phyloP scores from a whole-genome alignment of 441 rosid genomes.

The Bruguiera hainesii region DNA sequence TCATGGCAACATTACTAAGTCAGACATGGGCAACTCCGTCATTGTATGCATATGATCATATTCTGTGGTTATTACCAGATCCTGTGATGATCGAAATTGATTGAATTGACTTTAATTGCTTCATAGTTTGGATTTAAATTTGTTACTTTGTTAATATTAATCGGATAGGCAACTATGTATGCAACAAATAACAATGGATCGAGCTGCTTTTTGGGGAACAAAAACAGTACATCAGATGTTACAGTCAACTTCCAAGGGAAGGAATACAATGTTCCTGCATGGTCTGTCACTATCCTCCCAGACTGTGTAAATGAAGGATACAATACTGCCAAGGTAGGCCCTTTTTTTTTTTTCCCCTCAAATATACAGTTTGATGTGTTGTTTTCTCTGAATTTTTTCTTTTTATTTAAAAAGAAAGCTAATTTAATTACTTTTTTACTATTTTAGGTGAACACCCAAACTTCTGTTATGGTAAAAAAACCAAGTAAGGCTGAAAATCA shows the following conservation, averaged over 20 bases:
- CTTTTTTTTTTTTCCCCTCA: too few species aligned
- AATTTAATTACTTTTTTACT: not conserved
- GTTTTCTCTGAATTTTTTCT: not conserved
- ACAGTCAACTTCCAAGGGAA: conserved; percentile 29
- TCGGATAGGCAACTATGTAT: conserved; percentile 38
- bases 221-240: conserved; percentile 34
- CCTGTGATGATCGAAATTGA: too few species aligned
- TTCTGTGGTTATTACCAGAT: too few species aligned
- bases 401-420: not conserved
- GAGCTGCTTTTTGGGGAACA: conserved; percentile 53
- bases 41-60: conserved; percentile 21
- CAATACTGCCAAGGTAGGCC: conserved; percentile 53
- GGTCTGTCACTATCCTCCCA: conserved; percentile 59
- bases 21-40: conserved; percentile 36
- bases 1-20: conserved; percentile 33
- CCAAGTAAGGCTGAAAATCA: conserved; percentile 41
- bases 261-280: conserved; percentile 40
- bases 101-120: too few species aligned
- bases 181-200: conserved; percentile 38
- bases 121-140: too few species aligned
- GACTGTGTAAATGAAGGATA: conserved; percentile 42
- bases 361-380: not conserved
- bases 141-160: not conserved
- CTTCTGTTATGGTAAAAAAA: conserved; percentile 45
- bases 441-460: conserved; percentile 48